A percentile compares a stretch with the other conserved stretches of the same genome.
These are phyloP conservation scores for Citrus sp. DNA, from an alignment of 345 rosid species.

Conservation along the genomic window DNA sequence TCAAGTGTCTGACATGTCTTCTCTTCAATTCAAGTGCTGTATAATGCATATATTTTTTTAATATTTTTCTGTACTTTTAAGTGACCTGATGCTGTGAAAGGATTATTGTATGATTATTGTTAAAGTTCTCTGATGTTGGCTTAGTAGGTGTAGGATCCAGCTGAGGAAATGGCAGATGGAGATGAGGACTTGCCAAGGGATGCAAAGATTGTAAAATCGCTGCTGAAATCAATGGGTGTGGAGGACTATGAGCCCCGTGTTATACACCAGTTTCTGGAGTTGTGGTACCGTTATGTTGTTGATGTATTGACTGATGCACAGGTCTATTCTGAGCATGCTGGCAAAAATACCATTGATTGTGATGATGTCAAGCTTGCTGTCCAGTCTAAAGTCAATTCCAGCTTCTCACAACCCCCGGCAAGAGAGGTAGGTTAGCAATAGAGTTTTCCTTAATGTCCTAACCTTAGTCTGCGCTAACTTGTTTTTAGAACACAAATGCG, in stretches of 20 bases:
- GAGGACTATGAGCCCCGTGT: constrained; percentile 92
- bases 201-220: constrained; percentile 74
- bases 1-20: too few relatives aligned
- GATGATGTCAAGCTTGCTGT: constrained; percentile 92
- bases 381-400: constrained; percentile 85
- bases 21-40: too few relatives aligned
- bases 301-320: constrained; percentile 83
- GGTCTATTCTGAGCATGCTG: constrained; percentile 90
- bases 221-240: constrained; percentile 90
- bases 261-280: constrained; percentile 77
- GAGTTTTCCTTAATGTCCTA: not conserved
- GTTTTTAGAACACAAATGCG: not conserved
- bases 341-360: constrained; percentile 60
- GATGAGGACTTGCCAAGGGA: constrained; percentile 77
- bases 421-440: constrained; percentile 56
- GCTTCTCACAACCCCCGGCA: constrained; percentile 95
- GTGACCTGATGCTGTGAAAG: not conserved
- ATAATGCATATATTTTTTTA: accelerated
- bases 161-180: constrained; percentile 48
- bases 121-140: not conserved
- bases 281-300: constrained; percentile 88
- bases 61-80: not conserved
- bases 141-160: not conserved
- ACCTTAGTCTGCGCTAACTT: not conserved
- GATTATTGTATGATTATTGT: not conserved